A percentile compares a stretch with the other conserved stretches of the same genome.
Evolutionary conservation across 164 flowering plant species (phyloP).

Genomic region (Chimonanthus praecox): DNA sequence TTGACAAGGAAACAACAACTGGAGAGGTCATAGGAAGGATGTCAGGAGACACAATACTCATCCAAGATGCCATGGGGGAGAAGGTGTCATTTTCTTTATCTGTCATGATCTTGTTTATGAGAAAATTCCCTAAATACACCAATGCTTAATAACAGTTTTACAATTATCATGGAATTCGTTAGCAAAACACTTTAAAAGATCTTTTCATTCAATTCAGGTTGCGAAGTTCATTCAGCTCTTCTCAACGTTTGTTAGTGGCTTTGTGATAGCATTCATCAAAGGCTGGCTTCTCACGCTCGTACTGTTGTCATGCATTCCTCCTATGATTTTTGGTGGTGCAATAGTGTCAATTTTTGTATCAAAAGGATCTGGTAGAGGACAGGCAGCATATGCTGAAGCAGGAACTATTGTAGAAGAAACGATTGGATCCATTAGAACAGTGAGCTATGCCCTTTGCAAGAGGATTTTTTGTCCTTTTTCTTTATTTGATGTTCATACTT

Average conservation of each 20-base stretch:
- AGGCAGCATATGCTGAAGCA: conserved; percentile 3
- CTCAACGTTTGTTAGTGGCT: background rate
- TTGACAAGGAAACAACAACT: conserved; percentile 54
- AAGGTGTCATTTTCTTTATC: conserved; percentile 23
- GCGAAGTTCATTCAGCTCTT: conserved; percentile 6
- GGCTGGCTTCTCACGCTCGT: conserved; percentile 4
- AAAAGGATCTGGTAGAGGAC: background rate
- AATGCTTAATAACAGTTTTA: background rate
- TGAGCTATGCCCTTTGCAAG: background rate
- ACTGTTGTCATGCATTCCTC: conserved; percentile 4
- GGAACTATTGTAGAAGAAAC: conserved; percentile 8
- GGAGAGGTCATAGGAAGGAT: conserved; percentile 66
- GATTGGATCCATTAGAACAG: conserved; percentile 5
- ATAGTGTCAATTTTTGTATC: background rate
- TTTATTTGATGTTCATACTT: background rate
- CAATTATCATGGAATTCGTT: background rate
- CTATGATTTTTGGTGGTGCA: background rate
- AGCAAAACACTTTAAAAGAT: background rate
- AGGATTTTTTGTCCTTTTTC: no score
- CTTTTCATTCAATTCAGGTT: background rate
- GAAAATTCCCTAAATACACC: background rate
- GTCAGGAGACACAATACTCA: conserved; percentile 66
- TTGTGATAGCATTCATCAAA: conserved; percentile 1
- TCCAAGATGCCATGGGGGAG: conserved; percentile 74
- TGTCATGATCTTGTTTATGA: background rate